Conservation (phyloP, 768 basidiomycete species). For the Rhodotorula sphaerocarpa region DNA sequence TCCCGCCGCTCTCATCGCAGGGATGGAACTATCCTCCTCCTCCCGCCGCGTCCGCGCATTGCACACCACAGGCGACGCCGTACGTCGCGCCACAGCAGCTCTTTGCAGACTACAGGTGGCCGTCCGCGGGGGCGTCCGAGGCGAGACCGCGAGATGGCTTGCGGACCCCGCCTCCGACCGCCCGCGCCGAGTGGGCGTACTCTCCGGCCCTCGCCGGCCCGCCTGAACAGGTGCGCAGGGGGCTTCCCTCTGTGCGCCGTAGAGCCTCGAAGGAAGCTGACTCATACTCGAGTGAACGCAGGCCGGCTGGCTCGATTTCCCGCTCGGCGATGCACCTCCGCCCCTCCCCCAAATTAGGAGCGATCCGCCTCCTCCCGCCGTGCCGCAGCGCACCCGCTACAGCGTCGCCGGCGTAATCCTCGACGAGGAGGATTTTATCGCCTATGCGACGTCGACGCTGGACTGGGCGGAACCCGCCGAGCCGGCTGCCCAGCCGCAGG, state of each 20-base stretch:
- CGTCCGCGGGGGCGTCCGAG: too few species aligned
- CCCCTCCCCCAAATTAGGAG: not conserved
- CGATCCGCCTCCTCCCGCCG: not conserved
- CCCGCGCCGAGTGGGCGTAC: not conserved
- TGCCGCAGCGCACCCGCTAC: not conserved
- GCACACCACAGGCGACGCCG: too few species aligned
- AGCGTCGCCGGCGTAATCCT: constrained; percentile 22
- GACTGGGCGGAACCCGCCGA: too few species aligned
- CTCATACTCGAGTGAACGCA: too few species aligned
- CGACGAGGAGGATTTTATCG: constrained; percentile 9
- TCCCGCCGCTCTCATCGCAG: not conserved
- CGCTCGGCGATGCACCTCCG: too few species aligned
- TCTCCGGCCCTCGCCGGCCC: too few species aligned
- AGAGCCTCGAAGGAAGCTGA: too few species aligned
- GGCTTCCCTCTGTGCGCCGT: too few species aligned
- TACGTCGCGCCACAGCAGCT: too few species aligned
- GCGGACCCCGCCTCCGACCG: not conserved
- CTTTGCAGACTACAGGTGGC: too few species aligned
- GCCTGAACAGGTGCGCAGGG: too few species aligned
- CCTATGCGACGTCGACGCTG: not conserved
- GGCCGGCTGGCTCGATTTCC: not conserved
- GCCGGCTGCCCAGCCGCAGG: not conserved
- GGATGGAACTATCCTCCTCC: not conserved
- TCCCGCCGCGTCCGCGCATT: not conserved
- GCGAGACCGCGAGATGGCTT: not conserved